Evolutionary conservation across 208 protist genomes (phyloP).

Genomic region (Endotrypanum monterogeii): DNA sequence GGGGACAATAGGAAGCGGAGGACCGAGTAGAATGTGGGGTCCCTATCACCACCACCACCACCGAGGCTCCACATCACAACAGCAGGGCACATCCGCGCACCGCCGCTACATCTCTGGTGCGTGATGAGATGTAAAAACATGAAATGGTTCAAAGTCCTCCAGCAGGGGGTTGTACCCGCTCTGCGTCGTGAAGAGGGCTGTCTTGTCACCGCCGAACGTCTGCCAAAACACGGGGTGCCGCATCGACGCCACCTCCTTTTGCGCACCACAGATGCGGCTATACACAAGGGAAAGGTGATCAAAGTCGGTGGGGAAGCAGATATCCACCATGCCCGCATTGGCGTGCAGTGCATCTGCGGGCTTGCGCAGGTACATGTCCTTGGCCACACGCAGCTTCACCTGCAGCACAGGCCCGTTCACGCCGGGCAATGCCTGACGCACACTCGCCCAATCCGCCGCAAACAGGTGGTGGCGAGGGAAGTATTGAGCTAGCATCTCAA

Average conservation of each 20-base stretch:
- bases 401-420: conserved; percentile 84
- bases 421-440: conserved; percentile 65
- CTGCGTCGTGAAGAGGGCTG: conserved; percentile 73
- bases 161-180: conserved; percentile 88
- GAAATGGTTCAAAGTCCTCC: conserved; percentile 80
- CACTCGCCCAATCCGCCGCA: conserved; percentile 67
- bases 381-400: conserved; percentile 80
- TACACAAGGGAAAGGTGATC: conserved; percentile 72
- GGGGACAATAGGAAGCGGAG: too few relatives aligned
- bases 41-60: neutral
- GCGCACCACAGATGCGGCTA: conserved; percentile 53
- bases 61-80: neutral
- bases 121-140: conserved; percentile 84
- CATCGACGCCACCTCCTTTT: conserved; percentile 74
- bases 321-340: conserved; percentile 87
- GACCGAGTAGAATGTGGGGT: too few relatives aligned
- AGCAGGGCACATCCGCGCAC: neutral
- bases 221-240: conserved; percentile 83
- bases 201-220: conserved; percentile 81
- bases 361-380: conserved; percentile 72
- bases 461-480: conserved; percentile 88
- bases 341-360: conserved; percentile 57
- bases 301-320: conserved; percentile 91
- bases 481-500: conserved; percentile 71
- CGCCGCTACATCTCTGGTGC: conserved; percentile 64